These are phyloP conservation scores for Clarireedia hainanense DNA, from an alignment of 2,329 filamentous ascomycete genomes.

Conservation along the genomic window DNA sequence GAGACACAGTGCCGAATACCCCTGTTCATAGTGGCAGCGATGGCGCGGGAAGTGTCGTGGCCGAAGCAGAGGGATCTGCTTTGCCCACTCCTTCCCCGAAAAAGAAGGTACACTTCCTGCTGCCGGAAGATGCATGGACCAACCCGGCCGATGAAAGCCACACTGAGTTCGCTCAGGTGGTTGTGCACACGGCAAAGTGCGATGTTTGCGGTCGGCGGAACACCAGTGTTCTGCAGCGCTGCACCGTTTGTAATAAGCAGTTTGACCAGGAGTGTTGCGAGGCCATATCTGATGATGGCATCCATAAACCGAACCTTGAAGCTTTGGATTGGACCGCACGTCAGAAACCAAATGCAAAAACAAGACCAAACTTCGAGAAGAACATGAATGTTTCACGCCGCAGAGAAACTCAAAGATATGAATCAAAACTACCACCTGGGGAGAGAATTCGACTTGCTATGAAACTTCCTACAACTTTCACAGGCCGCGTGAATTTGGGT, in stretches of 20 bases:
- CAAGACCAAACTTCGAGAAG: neutral
- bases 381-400: neutral
- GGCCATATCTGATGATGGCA: neutral
- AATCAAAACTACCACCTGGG: too few relatives aligned
- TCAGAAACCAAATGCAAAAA: neutral
- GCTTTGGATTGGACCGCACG: neutral
- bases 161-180: neutral
- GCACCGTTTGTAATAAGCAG: neutral
- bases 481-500: too few relatives aligned
- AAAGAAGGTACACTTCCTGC: too few relatives aligned
- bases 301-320: neutral
- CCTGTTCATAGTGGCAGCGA: too few relatives aligned
- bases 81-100: too few relatives aligned
- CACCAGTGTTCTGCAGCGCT: neutral
- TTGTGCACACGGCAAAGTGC: slow-evolving; percentile 3
- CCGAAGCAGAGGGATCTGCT: too few relatives aligned
- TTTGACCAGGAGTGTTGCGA: neutral
- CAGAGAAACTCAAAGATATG: too few relatives aligned
- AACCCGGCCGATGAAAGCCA: neutral
- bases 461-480: too few relatives aligned
- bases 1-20: too few relatives aligned
- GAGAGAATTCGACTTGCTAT: too few relatives aligned
- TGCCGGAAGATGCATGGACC: too few relatives aligned
- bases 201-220: neutral
- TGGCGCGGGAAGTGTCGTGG: too few relatives aligned